Evolutionary conservation across 441 rosid genomes (phyloP).

Genomic region (Pelargonium myrrhifolium): DNA sequence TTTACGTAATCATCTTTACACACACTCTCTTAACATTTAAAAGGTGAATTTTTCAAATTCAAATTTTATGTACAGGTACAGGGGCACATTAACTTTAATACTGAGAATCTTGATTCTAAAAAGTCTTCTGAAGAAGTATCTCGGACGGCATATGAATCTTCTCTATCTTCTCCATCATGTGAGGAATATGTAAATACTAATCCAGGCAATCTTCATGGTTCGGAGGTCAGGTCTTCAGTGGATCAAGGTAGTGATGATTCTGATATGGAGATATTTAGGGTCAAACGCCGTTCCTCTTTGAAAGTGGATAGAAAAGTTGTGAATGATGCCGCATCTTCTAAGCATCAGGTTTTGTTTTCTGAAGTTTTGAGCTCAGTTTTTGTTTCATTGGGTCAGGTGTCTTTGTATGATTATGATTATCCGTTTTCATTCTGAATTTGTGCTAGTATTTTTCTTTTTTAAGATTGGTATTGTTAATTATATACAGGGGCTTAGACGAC

Average conservation of each 20-base stretch:
- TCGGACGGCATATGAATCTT: constrained; percentile 27
- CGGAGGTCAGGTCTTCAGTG: constrained; percentile 23
- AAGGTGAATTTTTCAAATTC: background rate
- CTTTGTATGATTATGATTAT: background rate
- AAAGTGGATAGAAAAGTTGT: constrained; percentile 52
- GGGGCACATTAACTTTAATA: constrained; percentile 27
- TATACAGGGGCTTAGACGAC: constrained; percentile 56
- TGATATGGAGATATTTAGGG: constrained; percentile 78
- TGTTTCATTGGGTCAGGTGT: background rate
- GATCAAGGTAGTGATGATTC: constrained; percentile 75
- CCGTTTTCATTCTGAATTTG: background rate
- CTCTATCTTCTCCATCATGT: constrained; percentile 30
- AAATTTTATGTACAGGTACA: constrained; percentile 32
- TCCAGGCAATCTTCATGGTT: constrained; percentile 22
- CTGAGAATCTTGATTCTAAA: constrained; percentile 30
- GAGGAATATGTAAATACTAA: constrained; percentile 29
- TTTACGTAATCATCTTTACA: background rate
- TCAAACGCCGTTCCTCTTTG: constrained; percentile 68
- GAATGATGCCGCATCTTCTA: constrained; percentile 31
- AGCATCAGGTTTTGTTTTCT: constrained; percentile 43
- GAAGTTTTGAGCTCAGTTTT: background rate
- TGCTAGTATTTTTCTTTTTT: background rate
- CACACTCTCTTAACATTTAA: background rate
- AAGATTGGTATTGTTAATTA: background rate
- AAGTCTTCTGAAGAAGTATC: constrained; percentile 38